Evolutionary conservation across 805 yeast species (phyloP), one percentile per base, ranked within the genome.

Genomic region (Saturnispora mendoncae): DNA sequence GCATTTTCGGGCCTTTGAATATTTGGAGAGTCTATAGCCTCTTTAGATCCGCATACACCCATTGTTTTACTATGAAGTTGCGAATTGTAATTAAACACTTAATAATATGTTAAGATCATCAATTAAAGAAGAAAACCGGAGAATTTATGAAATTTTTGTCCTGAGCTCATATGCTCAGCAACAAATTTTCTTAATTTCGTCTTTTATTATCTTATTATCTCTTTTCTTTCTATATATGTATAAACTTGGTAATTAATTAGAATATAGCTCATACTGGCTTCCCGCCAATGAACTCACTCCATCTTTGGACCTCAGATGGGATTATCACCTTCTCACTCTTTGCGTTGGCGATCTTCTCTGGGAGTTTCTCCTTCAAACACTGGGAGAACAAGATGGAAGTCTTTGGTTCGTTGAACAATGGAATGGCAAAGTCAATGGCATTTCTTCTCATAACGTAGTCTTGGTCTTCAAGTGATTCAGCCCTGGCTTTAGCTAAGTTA

Each of bases 361-460:
- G 76, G 66, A 51, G 84, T 70, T 87, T 86, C 42, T 66, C 76
- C 51, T 76, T 76, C 66, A 92, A 70, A 49, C 95, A 84, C 57
- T 78, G 68, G 18, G 97, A 87, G 64, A 92, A 92, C 53, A 92
- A 67, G 54, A 79, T 59, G 2, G 96, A 82, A 18, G 98, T 94
- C 60, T 86, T 79, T 50, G 97, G 96, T 69, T 92, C 99, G 60
- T 90, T 92, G 71, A 92, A 90, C 59, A 92, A 71, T 33, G 98
- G 96, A 56, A 90, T 81, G 46, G 84, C 97, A 61, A 92, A 92
- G 64, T 92, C 99, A 67, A 92, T 94, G 36, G 99, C 97, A 62
- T 92, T 92, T 71, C 99, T 82, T 72, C 99, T 82, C 98, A 92
- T 92, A 44, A 90, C 80, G 64, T 92, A 92, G 66, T 92, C 97